Evolutionary conservation across 2,329 filamentous ascomycete genomes (phyloP).

Genomic region (Microdochium nivale): DNA sequence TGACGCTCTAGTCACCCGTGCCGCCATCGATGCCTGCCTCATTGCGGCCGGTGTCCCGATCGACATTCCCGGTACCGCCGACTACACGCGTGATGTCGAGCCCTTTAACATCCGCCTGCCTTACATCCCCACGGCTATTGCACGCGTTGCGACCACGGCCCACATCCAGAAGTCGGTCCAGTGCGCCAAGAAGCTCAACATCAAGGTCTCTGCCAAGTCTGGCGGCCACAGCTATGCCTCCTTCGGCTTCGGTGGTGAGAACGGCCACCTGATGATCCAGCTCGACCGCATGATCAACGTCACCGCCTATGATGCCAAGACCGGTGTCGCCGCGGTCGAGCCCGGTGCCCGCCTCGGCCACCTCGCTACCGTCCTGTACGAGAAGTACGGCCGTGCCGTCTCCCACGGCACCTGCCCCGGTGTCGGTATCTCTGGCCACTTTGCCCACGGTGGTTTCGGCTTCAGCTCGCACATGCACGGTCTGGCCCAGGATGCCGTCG

Average conservation of each 20-base stretch:
- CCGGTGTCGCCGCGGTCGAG: slow-evolving; percentile 30
- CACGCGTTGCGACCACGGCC: slow-evolving; percentile 28
- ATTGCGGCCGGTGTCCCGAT: slow-evolving; percentile 10
- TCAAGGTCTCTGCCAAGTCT: slow-evolving; percentile 35
- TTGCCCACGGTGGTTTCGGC: slow-evolving; percentile 27
- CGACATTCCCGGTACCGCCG: slow-evolving; percentile 16
- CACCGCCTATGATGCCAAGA: slow-evolving; percentile 23
- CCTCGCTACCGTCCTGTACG: slow-evolving; percentile 22
- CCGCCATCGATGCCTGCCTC: slow-evolving; percentile 18
- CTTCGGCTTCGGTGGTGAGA: slow-evolving; percentile 32
- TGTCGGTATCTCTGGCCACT: slow-evolving; percentile 26
- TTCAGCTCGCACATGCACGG: slow-evolving; percentile 33
- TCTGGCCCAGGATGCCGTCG: slow-evolving; percentile 33
- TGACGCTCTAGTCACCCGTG: slow-evolving; percentile 6
- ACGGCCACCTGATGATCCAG: slow-evolving; percentile 36
- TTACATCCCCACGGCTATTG: slow-evolving; percentile 29
- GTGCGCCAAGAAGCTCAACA: slow-evolving; percentile 28
- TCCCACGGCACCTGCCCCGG: slow-evolving; percentile 28
- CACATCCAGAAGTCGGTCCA: slow-evolving; percentile 33
- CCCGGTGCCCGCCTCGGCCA: slow-evolving; percentile 34
- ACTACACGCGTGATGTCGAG: slow-evolving; percentile 16
- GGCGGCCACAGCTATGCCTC: slow-evolving; percentile 42
- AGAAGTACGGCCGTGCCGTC: slow-evolving; percentile 18
- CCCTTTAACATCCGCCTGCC: slow-evolving; percentile 19
- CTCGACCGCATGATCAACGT: slow-evolving; percentile 33